These are phyloP conservation scores for Vitis cinerea DNA, from an alignment of 164 flowering plant genomes.

Conservation along the genomic window DNA sequence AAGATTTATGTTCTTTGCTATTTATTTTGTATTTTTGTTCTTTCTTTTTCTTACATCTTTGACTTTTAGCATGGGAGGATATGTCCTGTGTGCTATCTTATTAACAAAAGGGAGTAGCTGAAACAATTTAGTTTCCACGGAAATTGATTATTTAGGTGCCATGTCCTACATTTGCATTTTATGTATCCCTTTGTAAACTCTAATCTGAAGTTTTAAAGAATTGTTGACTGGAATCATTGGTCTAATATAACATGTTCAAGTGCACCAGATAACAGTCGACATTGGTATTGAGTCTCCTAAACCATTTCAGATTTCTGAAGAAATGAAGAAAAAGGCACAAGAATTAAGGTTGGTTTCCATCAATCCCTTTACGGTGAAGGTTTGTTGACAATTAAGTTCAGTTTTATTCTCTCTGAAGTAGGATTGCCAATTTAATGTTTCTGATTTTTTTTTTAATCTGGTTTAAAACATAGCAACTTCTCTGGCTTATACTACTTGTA, in stretches of 20 bases:
- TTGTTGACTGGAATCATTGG: background rate
- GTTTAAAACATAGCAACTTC: background rate
- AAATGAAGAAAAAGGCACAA: conserved; percentile 33
- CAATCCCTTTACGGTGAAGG: background rate
- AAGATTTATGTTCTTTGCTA: no score
- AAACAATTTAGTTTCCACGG: no score
- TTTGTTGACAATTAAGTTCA: background rate
- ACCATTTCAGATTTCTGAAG: conserved; percentile 27
- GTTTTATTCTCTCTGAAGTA: background rate
- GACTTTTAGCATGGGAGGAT: no score
- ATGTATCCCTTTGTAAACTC: no score
- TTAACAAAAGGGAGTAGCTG: no score
- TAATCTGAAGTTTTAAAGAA: background rate
- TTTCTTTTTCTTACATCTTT: no score
- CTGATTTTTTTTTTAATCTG: background rate
- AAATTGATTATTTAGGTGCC: no score
- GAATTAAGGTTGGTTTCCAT: conserved; percentile 35
- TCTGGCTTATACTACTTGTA: background rate
- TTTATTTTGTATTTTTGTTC: no score
- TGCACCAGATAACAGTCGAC: conserved; percentile 35
- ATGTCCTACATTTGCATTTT: no score
- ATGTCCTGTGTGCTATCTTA: no score
- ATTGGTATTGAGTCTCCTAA: conserved; percentile 33
- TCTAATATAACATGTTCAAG: conserved; percentile 4
- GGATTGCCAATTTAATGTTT: background rate